phyloP scores from a whole-genome alignment of 345 rosid species.

The Brassica nigra region DNA sequence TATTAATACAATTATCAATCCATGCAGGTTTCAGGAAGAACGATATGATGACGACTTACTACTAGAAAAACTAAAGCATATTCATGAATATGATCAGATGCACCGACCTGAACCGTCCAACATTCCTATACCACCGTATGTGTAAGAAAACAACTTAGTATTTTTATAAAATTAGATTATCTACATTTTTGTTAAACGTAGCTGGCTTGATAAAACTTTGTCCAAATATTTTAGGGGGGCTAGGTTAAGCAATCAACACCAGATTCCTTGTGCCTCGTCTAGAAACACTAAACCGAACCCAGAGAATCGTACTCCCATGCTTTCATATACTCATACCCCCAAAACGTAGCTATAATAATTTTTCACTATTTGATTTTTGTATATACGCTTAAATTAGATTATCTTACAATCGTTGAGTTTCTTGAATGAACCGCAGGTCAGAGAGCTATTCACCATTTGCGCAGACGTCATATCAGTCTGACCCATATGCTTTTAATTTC shows the following conservation, averaged over 20 bases:
- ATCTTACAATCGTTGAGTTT: not conserved
- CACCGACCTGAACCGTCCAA: constrained; percentile 7
- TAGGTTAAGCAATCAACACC: constrained; percentile 1
- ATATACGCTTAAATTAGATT: not conserved
- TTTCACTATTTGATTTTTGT: not conserved
- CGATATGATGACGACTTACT: not conserved
- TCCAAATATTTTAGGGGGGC: not conserved
- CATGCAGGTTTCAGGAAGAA: constrained; percentile 23
- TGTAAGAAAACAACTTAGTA: constrained; percentile 15
- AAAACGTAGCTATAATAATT: not conserved
- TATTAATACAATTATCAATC: not conserved
- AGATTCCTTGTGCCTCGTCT: not conserved
- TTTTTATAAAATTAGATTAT: not conserved
- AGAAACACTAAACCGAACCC: not conserved
- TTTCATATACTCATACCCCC: not conserved
- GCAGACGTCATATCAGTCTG: not conserved
- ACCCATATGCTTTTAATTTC: constrained; percentile 1
- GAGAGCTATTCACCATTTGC: constrained; percentile 3
- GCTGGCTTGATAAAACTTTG: not conserved
- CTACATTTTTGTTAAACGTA: not conserved
- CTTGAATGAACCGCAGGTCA: constrained; percentile 5
- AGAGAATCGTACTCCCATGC: constrained; percentile 4
- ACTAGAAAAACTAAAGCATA: constrained; percentile 7
- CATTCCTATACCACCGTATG: not conserved
- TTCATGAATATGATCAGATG: constrained; percentile 17